These are phyloP conservation scores for Nannizzia gypsea DNA, from an alignment of 2,329 filamentous ascomycete genomes.

Conservation along the genomic window DNA sequence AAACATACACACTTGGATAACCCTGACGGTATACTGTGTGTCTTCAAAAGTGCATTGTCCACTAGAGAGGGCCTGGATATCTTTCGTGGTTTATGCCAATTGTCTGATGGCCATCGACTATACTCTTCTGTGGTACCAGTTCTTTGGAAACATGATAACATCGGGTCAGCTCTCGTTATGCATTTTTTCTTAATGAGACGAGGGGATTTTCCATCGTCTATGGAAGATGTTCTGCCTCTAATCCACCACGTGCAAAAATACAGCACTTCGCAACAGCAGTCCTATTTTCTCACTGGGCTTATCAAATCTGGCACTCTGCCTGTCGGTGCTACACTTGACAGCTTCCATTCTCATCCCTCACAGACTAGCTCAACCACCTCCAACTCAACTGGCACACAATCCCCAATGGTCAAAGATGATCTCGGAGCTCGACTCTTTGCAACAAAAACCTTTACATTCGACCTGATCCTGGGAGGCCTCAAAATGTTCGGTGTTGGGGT, in stretches of 20 bases:
- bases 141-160: constrained; percentile 28
- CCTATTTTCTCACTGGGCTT: constrained; percentile 9
- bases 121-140: constrained; percentile 35
- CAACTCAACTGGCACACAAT: not conserved
- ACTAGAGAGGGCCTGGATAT: constrained; percentile 19
- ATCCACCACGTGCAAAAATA: constrained; percentile 29
- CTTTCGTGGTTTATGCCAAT: constrained; percentile 34
- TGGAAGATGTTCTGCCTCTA: constrained; percentile 30
- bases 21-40: constrained; percentile 21
- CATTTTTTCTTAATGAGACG: constrained; percentile 34
- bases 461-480: constrained; percentile 59
- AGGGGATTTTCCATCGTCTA: constrained; percentile 32
- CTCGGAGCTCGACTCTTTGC: constrained; percentile 76
- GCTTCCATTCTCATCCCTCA: not conserved
- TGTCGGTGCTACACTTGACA: not conserved
- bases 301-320: constrained; percentile 8
- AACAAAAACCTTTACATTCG: constrained; percentile 58
- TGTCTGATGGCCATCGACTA: constrained; percentile 27
- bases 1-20: constrained; percentile 23
- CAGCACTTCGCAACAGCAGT: constrained; percentile 14
- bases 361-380: not conserved
- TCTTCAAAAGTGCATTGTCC: constrained; percentile 22
- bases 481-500: constrained; percentile 57
- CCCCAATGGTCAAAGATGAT: constrained; percentile 46
- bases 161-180: constrained; percentile 34